Base-by-base conservation (phyloP, 164 flowering plant genomes). In the Stephania cephalantha region DNA sequence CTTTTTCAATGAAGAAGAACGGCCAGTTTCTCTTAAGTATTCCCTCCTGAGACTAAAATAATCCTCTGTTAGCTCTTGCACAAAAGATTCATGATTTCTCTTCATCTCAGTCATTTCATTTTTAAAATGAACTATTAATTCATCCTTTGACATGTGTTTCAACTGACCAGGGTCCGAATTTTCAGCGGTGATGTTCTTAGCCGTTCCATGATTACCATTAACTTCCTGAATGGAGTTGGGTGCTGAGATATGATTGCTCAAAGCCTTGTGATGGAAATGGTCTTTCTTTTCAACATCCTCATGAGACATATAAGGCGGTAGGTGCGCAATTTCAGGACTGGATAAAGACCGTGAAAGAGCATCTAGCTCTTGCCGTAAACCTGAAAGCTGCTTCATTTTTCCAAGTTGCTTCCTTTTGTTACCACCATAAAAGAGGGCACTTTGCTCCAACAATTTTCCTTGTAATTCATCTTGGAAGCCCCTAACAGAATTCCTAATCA, bases 71-170 rank as follows among this genome's bases (percentile, higher is more conserved):
- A 79, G 75, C 71, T 81, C 82, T 20, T 85, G 91, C 78, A 91
- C 78, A 17, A 29, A 76, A 20, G 86, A 83, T 69, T 95, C 99
- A 78, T 90, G 91, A 68, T 84, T 82, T 84, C 96, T 87, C 83
- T 84, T 93, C 90, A 90, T 82, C 80, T 87, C 77, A 9, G 83
- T 84, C 80, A 89, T 90, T 81, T 86, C 90, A 74, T 61, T 35
- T 78, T 79, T 88, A 73, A 89, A 91, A 81, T 85, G 73, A 31
- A 12, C 80, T 45, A 87, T 79, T 75, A 95, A 72, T 9, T 86
- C 87, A 13, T 85, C 94, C 71, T 75, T 84, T 13, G 84, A 0
- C 92, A 93, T 75, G 82, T 84, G 88, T 50, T 75, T 85, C 35
- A 93, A 78, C 58, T 77, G 79, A 25, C 79, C 66, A 75, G 78